Base-by-base conservation (phyloP, 1,284 basidiomycete species). In the Kwoniella shivajii region DNA sequence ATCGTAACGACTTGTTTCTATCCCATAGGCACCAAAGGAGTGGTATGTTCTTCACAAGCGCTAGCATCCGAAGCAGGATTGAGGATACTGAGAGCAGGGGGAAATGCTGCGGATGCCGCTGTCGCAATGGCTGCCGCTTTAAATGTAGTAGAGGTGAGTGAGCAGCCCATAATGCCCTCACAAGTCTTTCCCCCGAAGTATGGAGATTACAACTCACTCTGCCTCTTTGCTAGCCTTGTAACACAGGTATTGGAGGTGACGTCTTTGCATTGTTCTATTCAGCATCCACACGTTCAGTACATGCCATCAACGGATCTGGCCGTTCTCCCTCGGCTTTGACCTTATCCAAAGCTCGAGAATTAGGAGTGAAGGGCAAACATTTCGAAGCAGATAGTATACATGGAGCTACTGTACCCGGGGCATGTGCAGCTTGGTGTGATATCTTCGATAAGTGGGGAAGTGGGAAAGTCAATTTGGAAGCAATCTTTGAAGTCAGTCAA, bases 211-310 rank as follows among this genome's bases (percentile, higher is more conserved):
- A n/a, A 16, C 39, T 42, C 4, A 11, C 27, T 10, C 16, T 5
- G 13, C 26, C n/a, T 48, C 20, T 33, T 2, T n/a, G n/a, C n/a
- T 36, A 61, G 60, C 60, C 65, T 5, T 56, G 56, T 41, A 61
- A 63, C 49, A 49, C 51, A 5, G 76, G 78, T 18, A 78, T 80
- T 29, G 79, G 78, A 9, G 78, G 92, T 31, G 92, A 94, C 71
- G 88, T 89, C 6, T 94, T 94, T 71, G 92, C 90, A 68, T 81
- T 95, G 13, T 95, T 90, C 78, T 96, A 88, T 69, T 85, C 93
- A 67, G 88, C 88, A 3, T 83, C 85, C 68, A 83, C 84, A 4
- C 89, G 88, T 73, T 80, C 80, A 6, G 88, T 96, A 44, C 88
- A 77, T 30, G 69, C 73, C 0, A 61, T 82, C 49, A 82, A 82